Evolutionary conservation across 1,139 yeast genomes (phyloP).

Genomic region (Suhomyces coccinellae): DNA sequence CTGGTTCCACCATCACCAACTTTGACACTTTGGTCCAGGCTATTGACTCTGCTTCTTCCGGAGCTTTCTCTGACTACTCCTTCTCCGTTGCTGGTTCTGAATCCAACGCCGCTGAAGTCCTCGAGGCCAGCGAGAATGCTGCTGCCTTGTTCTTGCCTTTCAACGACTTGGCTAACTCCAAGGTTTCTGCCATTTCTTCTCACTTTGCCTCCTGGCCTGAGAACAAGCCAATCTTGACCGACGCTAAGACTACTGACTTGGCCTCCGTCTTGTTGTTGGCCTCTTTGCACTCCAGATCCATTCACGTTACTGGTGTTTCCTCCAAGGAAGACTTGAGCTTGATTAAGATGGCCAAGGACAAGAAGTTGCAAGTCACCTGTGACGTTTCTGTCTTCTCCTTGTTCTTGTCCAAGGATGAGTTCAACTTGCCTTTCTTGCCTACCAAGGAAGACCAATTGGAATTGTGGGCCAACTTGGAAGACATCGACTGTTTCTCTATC

Average conservation of each 20-base stretch:
- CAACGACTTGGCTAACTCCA: slow-evolving; percentile 66
- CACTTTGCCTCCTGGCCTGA: slow-evolving; percentile 86
- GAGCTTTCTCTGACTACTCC: slow-evolving; percentile 80
- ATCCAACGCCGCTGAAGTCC: slow-evolving; percentile 60
- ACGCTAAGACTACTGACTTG: slow-evolving; percentile 87
- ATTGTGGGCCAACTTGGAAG: slow-evolving; percentile 73
- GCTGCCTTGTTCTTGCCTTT: slow-evolving; percentile 83
- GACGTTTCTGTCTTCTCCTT: slow-evolving; percentile 84
- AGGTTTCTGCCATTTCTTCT: slow-evolving; percentile 73
- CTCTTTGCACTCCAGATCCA: slow-evolving; percentile 79
- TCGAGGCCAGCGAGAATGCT: slow-evolving; percentile 64
- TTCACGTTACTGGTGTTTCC: slow-evolving; percentile 87
- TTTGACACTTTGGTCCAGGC: slow-evolving; percentile 65
- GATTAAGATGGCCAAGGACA: slow-evolving; percentile 82
- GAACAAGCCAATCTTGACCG: slow-evolving; percentile 83
- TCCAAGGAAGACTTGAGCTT: slow-evolving; percentile 80
- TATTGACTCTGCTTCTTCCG: slow-evolving; percentile 53
- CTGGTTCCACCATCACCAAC: slow-evolving; percentile 66
- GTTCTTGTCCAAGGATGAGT: slow-evolving; percentile 72
- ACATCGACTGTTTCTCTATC: slow-evolving; percentile 83
- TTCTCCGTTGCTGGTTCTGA: slow-evolving; percentile 83
- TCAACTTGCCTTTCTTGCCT: slow-evolving; percentile 72
- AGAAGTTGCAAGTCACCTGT: slow-evolving; percentile 80
- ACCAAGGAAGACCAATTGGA: slow-evolving; percentile 76
- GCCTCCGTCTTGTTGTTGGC: slow-evolving; percentile 91